Evolutionary conservation across 2,329 filamentous ascomycete species (phyloP).

Genomic region (Aspergillus flavus): DNA sequence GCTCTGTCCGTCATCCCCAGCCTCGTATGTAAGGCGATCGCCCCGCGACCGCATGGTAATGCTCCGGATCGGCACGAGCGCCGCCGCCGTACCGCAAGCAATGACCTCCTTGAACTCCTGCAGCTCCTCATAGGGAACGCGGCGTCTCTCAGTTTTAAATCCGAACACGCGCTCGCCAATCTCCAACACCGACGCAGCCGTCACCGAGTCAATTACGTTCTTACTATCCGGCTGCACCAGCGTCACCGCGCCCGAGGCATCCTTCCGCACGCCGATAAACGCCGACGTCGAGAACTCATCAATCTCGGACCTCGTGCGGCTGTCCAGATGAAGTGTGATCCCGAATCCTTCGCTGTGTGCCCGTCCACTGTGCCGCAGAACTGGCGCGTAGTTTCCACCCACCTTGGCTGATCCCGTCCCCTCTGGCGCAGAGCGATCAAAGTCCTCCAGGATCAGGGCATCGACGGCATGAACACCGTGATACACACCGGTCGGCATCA

Average conservation of each 20-base stretch:
- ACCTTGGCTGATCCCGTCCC: conserved; percentile 92
- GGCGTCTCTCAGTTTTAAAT: conserved; percentile 78
- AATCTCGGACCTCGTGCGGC: conserved; percentile 77
- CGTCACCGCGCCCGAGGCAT: conserved; percentile 60
- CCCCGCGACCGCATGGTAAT: conserved; percentile 71
- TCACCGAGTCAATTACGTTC: conserved; percentile 86
- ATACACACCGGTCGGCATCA: conserved; percentile 90
- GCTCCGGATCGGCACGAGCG: conserved; percentile 86
- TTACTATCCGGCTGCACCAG: conserved; percentile 85
- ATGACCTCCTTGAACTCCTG: conserved; percentile 74
- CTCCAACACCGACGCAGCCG: conserved; percentile 73
- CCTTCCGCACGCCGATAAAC: conserved; percentile 77
- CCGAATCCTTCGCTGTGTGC: conserved; percentile 78
- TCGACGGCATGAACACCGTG: conserved; percentile 88
- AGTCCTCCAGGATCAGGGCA: conserved; percentile 85
- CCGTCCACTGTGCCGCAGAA: conserved; percentile 82
- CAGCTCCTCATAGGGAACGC: conserved; percentile 64
- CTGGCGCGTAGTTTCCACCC: conserved; percentile 93
- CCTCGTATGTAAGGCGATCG: conserved; percentile 59
- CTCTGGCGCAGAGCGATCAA: conserved; percentile 89
- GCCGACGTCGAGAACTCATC: conserved; percentile 96
- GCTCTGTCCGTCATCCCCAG: conserved; percentile 42
- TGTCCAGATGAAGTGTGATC: conserved; percentile 95
- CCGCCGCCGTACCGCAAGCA: conserved; percentile 88
- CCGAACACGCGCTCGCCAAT: conserved; percentile 73